A percentile compares a stretch with the other conserved stretches of the same genome.
phyloP scores from a whole-genome alignment of 108 stramenopile genomes.

The Nitzschia inconspicua region DNA sequence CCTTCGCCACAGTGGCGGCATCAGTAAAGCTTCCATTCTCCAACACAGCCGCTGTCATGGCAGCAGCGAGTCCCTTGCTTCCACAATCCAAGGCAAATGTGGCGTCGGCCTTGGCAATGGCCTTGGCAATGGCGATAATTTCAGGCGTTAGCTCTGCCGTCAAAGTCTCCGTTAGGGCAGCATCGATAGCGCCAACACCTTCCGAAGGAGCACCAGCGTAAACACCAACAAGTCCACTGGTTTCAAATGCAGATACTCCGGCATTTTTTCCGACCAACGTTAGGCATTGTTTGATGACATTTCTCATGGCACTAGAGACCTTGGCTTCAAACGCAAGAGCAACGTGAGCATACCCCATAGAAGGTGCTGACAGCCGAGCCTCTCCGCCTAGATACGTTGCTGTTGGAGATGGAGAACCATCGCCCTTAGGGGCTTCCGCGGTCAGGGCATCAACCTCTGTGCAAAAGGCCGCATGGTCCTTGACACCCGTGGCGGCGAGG shows the following conservation, averaged over 20 bases:
- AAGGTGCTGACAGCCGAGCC: slow-evolving; percentile 66
- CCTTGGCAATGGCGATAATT: slow-evolving; percentile 62
- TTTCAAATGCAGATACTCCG: slow-evolving; percentile 50
- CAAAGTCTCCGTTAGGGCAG: slow-evolving; percentile 53
- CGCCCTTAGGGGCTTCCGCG: slow-evolving; percentile 46
- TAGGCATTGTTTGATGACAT: slow-evolving; percentile 69
- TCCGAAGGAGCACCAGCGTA: slow-evolving; percentile 61
- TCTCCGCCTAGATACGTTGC: slow-evolving; percentile 75
- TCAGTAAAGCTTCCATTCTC: slow-evolving; percentile 58
- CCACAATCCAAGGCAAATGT: slow-evolving; percentile 69
- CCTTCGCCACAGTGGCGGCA: slow-evolving; percentile 47
- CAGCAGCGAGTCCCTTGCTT: slow-evolving; percentile 65
- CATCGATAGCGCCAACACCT: slow-evolving; percentile 42
- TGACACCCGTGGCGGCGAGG: slow-evolving; percentile 76
- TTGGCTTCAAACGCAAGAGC: slow-evolving; percentile 73
- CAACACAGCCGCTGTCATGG: slow-evolving; percentile 78
- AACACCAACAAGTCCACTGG: slow-evolving; percentile 72
- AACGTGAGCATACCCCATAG: slow-evolving; percentile 73
- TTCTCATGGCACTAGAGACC: slow-evolving; percentile 45
- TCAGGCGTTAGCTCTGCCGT: slow-evolving; percentile 45
- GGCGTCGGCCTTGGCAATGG: slow-evolving; percentile 75
- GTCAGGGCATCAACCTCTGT: slow-evolving; percentile 56
- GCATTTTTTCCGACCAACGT: slow-evolving; percentile 37
- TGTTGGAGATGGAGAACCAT: slow-evolving; percentile 21
- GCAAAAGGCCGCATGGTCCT: slow-evolving; percentile 79